Evolutionary conservation across 176 grass and related monocot species (phyloP).

Genomic region (Guadua angustifolia): DNA sequence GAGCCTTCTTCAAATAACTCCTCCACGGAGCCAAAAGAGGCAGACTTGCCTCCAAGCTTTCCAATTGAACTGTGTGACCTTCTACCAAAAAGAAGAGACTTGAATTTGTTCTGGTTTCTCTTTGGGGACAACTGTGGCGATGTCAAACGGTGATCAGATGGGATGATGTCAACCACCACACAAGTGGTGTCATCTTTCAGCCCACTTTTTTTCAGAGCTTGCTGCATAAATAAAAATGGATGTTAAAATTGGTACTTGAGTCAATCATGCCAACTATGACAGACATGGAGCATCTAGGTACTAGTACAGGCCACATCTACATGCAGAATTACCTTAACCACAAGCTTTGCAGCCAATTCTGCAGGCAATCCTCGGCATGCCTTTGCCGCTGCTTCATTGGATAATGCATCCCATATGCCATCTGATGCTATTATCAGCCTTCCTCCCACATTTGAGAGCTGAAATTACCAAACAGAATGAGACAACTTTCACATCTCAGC

Average conservation of each 20-base stretch:
- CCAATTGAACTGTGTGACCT: slow-evolving; percentile 63
- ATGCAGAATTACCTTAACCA: slow-evolving; percentile 78
- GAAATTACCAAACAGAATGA: slow-evolving; percentile 38
- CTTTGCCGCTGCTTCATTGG: slow-evolving; percentile 77
- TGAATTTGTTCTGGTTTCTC: slow-evolving; percentile 81
- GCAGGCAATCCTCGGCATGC: slow-evolving; percentile 84
- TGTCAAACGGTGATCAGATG: slow-evolving; percentile 64
- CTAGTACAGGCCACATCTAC: background rate
- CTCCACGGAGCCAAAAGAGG: slow-evolving; percentile 82
- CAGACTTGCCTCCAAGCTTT: slow-evolving; percentile 59
- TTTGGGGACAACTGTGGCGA: slow-evolving; percentile 71
- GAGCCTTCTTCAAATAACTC: slow-evolving; percentile 97
- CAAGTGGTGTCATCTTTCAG: slow-evolving; percentile 99
- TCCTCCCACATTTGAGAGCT: slow-evolving; percentile 88
- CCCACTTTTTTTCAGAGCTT: slow-evolving; percentile 91
- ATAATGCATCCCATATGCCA: slow-evolving; percentile 96
- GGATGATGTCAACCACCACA: slow-evolving; percentile 89
- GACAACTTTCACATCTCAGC: background rate
- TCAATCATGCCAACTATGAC: background rate
- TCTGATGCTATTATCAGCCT: slow-evolving; percentile 93
- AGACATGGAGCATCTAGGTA: background rate
- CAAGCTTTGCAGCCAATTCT: slow-evolving; percentile 84
- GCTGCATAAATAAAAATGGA: slow-evolving; percentile 50
- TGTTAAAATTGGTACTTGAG: background rate
- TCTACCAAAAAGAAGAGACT: slow-evolving; percentile 73